A percentile compares a stretch with the other conserved stretches of the same genome.
Evolutionary conservation across 495 filamentous ascomycete species (phyloP).

Genomic region (Penicillium ucsense): DNA sequence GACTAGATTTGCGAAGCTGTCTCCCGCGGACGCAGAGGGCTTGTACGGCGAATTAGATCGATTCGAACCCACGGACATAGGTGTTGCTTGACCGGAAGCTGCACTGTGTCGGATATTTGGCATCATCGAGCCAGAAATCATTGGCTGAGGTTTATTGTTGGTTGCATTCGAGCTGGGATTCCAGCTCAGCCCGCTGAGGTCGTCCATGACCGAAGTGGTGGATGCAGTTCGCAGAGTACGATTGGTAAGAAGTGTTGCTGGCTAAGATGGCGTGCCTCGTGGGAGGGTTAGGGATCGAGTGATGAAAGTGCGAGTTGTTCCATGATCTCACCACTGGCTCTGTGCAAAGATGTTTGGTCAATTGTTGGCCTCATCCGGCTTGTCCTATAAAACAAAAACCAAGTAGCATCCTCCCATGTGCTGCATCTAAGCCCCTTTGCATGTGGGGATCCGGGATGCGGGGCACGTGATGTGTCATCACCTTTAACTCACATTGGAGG

Average conservation of each 20-base stretch:
- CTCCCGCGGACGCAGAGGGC: slow-evolving; percentile 52
- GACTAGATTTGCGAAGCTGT: slow-evolving; percentile 87
- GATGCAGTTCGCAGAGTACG: background rate
- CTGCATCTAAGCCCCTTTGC: slow-evolving; percentile 6
- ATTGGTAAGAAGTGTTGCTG: background rate
- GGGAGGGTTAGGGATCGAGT: background rate
- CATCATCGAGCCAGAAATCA: slow-evolving; percentile 48
- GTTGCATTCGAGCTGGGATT: slow-evolving; percentile 26
- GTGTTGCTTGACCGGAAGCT: slow-evolving; percentile 60
- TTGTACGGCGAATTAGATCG: slow-evolving; percentile 42
- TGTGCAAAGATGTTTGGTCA: too few relatives aligned
- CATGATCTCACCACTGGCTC: slow-evolving; percentile 8
- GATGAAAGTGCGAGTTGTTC: background rate
- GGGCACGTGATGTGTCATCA: slow-evolving; percentile 15
- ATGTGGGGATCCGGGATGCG: slow-evolving; percentile 6
- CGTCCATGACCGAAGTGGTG: slow-evolving; percentile 39
- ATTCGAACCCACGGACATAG: slow-evolving; percentile 47
- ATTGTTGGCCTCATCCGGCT: slow-evolving; percentile 1
- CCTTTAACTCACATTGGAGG: too few relatives aligned
- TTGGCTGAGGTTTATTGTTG: slow-evolving; percentile 35
- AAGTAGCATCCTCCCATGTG: too few relatives aligned
- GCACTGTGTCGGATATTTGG: slow-evolving; percentile 48
- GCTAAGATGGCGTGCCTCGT: background rate
- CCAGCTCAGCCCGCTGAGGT: slow-evolving; percentile 50
- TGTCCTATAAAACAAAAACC: background rate